phyloP scores from a whole-genome alignment of 768 basidiomycete genomes.

The Boletus reticulatus region DNA sequence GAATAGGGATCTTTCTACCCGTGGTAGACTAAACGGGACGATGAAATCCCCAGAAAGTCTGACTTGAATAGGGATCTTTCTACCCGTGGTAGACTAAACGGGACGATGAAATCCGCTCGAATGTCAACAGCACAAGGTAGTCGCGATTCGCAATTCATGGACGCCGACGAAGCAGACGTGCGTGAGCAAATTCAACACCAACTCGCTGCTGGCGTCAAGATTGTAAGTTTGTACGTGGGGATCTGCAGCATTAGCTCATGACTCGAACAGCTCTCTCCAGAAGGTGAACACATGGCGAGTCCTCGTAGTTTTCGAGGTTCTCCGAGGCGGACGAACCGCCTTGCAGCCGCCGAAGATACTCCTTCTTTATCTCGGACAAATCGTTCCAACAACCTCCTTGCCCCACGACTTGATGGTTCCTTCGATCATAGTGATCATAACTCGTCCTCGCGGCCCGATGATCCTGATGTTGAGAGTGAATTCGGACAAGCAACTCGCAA shows the following conservation, averaged over 20 bases:
- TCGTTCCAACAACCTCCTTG: slow-evolving; percentile 42
- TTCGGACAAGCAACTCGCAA: slow-evolving; percentile 46
- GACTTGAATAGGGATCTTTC: slow-evolving; percentile 40
- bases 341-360: slow-evolving; percentile 35
- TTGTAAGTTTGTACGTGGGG: slow-evolving; percentile 44
- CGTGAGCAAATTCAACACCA: slow-evolving; percentile 88
- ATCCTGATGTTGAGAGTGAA: slow-evolving; percentile 57
- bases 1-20: slow-evolving; percentile 36
- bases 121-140: slow-evolving; percentile 44
- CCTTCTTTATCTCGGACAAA: slow-evolving; percentile 38
- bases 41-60: slow-evolving; percentile 32
- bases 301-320: slow-evolving; percentile 70
- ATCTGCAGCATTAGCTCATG: slow-evolving; percentile 12
- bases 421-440: slow-evolving; percentile 43
- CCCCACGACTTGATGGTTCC: slow-evolving; percentile 43
- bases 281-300: slow-evolving; percentile 57
- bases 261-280: slow-evolving; percentile 55
- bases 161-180: slow-evolving; percentile 81
- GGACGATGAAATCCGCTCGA: slow-evolving; percentile 32
- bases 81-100: slow-evolving; percentile 29
- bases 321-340: slow-evolving; percentile 52
- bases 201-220: slow-evolving; percentile 67
- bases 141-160: slow-evolving; percentile 81
- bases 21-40: slow-evolving; percentile 27
- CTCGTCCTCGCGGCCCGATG: slow-evolving; percentile 42